Evolutionary conservation across 495 filamentous ascomycete species (phyloP).

Genomic region (Talaromyces borbonicus): DNA sequence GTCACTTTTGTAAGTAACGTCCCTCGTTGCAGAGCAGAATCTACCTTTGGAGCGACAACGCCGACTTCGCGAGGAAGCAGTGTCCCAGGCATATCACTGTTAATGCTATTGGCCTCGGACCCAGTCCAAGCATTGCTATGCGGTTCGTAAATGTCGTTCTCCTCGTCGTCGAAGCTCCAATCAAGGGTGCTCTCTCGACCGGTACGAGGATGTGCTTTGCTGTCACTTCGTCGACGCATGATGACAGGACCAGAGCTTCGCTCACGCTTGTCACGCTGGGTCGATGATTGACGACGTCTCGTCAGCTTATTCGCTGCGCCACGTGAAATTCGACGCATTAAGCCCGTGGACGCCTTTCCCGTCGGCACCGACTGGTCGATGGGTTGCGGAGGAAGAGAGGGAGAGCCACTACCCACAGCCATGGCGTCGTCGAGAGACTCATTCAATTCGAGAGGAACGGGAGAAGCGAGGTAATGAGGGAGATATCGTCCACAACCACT

Average conservation of each 20-base stretch:
- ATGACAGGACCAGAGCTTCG: conserved; percentile 82
- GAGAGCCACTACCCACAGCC: conserved; percentile 23
- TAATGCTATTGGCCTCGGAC: conserved; percentile 31
- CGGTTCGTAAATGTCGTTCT: conserved; percentile 47
- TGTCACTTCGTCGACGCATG: conserved; percentile 77
- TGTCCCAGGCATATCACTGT: conserved; percentile 23
- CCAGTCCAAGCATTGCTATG: conserved; percentile 13
- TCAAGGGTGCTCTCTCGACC: conserved; percentile 42
- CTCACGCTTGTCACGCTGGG: conserved; percentile 63
- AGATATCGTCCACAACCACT: conserved; percentile 32
- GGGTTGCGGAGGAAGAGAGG: background rate
- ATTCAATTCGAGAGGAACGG: conserved; percentile 43
- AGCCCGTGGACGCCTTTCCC: conserved; percentile 45
- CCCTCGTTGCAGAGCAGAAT: conserved; percentile 61
- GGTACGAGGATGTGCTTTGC: conserved; percentile 55
- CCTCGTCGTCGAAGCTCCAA: conserved; percentile 46
- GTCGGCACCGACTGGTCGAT: conserved; percentile 7
- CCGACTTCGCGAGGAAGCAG: conserved; percentile 23
- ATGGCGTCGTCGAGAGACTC: conserved; percentile 39
- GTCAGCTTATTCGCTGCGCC: conserved; percentile 53
- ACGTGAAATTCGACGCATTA: conserved; percentile 59
- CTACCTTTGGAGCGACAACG: conserved; percentile 58
- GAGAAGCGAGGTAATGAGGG: conserved; percentile 24
- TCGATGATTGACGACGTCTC: conserved; percentile 60
- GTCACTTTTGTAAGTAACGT: conserved; percentile 71